These are phyloP conservation scores for Myochromella boudieri DNA, from an alignment of 768 basidiomycete genomes.

Conservation along the genomic window DNA sequence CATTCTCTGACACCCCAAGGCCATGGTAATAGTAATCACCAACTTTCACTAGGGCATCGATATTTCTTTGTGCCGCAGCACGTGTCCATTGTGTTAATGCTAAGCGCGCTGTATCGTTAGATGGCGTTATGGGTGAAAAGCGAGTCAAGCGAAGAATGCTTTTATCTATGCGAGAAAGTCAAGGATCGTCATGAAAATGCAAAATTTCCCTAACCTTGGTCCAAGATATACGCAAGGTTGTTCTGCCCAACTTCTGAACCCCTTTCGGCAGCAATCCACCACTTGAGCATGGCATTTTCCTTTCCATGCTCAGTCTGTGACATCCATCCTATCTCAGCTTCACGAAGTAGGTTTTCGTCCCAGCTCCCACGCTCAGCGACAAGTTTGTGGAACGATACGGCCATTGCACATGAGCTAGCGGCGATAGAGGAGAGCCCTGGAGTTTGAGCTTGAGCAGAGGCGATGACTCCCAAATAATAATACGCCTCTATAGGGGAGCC, in stretches of 20 bases:
- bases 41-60: constrained; percentile 97
- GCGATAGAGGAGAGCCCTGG: constrained; percentile 42
- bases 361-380: constrained; percentile 91
- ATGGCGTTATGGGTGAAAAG: constrained; percentile 69
- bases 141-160: constrained; percentile 67
- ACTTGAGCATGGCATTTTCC: constrained; percentile 84
- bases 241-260: constrained; percentile 94
- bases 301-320: constrained; percentile 68
- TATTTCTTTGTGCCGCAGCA: constrained; percentile 88
- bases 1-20: constrained; percentile 71
- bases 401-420: constrained; percentile 82
- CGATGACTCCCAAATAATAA: constrained; percentile 87
- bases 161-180: constrained; percentile 47
- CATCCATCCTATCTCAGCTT: constrained; percentile 78
- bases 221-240: constrained; percentile 89
- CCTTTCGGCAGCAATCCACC: constrained; percentile 94
- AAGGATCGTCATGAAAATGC: not conserved
- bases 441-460: constrained; percentile 56
- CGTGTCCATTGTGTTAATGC: constrained; percentile 94
- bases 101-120: constrained; percentile 78
- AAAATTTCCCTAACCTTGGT: constrained; percentile 65
- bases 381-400: constrained; percentile 91
- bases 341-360: constrained; percentile 76
- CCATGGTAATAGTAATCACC: constrained; percentile 97
- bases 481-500: constrained; percentile 95